Percentiles rank a stretch among this genome's conserved stretches.
Conservation (phyloP, 805 yeast genomes). For the Saccharomycopsis sp. region DNA sequence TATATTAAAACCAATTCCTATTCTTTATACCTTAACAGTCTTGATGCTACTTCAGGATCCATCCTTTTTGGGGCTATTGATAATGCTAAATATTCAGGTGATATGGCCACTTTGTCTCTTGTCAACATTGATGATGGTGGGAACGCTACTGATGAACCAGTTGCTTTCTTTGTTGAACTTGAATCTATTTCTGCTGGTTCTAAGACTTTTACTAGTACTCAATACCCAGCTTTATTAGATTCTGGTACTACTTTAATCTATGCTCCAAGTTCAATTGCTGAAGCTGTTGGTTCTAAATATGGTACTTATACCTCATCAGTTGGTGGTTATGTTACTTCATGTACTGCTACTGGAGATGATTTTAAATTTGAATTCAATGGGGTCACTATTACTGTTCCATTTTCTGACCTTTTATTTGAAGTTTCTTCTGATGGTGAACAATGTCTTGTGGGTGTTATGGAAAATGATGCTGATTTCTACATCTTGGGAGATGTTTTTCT, state of each 20-base stretch:
- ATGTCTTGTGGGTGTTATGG: constrained; percentile 37
- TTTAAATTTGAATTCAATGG: constrained; percentile 26
- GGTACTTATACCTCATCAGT: constrained; percentile 22
- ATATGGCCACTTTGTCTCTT: constrained; percentile 25
- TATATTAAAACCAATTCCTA: constrained; percentile 31
- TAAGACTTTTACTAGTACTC: constrained; percentile 17
- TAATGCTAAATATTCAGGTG: constrained; percentile 36
- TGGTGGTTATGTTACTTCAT: constrained; percentile 13
- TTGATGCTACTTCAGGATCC: constrained; percentile 22
- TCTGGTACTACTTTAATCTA: constrained; percentile 35
- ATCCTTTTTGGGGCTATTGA: constrained; percentile 50
- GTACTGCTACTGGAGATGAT: constrained; percentile 13
- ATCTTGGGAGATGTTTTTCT: constrained; percentile 49
- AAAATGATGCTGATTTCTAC: constrained; percentile 27
- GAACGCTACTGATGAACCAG: constrained; percentile 26
- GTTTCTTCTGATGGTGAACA: constrained; percentile 14
- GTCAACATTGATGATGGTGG: constrained; percentile 14
- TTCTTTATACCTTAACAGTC: constrained; percentile 35
- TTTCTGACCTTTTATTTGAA: constrained; percentile 24
- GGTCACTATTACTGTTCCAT: constrained; percentile 38
- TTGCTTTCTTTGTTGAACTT: constrained; percentile 18
- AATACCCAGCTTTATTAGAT: constrained; percentile 31
- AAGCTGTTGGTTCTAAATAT: neutral
- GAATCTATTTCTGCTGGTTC: constrained; percentile 31
- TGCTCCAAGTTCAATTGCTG: constrained; percentile 28